These are phyloP conservation scores for Kodamaea kaohsiungensis DNA, from an alignment of 805 yeast genomes.

Conservation along the genomic window DNA sequence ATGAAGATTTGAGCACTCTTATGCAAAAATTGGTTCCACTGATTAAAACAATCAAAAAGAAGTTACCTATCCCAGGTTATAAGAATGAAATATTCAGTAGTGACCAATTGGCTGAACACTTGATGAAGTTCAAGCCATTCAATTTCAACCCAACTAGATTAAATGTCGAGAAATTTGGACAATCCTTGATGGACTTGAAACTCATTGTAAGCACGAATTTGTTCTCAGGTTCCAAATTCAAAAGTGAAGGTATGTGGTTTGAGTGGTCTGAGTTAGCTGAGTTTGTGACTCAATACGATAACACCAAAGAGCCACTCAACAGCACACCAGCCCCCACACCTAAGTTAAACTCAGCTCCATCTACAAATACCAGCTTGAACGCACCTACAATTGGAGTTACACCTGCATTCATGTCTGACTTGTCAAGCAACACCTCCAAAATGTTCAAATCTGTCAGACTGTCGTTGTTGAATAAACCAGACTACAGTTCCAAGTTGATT, in stretches of 20 bases:
- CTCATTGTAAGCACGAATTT: slow-evolving; percentile 33
- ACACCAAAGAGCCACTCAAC: neutral
- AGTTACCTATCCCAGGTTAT: slow-evolving; percentile 42
- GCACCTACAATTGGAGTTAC: slow-evolving; percentile 5
- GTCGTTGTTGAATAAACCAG: slow-evolving; percentile 28
- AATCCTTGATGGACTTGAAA: slow-evolving; percentile 35
- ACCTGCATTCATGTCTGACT: slow-evolving; percentile 19
- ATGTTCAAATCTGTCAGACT: slow-evolving; percentile 35
- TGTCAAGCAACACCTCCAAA: slow-evolving; percentile 29
- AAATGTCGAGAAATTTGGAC: slow-evolving; percentile 43
- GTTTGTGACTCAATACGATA: slow-evolving; percentile 15
- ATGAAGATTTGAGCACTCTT: slow-evolving; percentile 22
- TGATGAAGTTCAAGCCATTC: slow-evolving; percentile 26
- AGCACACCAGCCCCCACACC: neutral
- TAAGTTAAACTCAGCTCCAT: neutral
- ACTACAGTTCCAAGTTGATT: slow-evolving; percentile 27
- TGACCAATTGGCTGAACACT: slow-evolving; percentile 34
- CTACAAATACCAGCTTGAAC: neutral
- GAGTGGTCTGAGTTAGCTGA: slow-evolving; percentile 43
- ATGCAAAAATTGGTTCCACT: slow-evolving; percentile 21
- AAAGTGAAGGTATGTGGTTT: slow-evolving; percentile 45
- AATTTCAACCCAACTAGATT: slow-evolving; percentile 37
- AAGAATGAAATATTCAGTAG: slow-evolving; percentile 41
- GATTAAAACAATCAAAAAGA: slow-evolving; percentile 30
- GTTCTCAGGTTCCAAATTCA: slow-evolving; percentile 36